Base-by-base conservation (phyloP, 352 stramenopile genomes). In the Phytophthora hybrid region DNA sequence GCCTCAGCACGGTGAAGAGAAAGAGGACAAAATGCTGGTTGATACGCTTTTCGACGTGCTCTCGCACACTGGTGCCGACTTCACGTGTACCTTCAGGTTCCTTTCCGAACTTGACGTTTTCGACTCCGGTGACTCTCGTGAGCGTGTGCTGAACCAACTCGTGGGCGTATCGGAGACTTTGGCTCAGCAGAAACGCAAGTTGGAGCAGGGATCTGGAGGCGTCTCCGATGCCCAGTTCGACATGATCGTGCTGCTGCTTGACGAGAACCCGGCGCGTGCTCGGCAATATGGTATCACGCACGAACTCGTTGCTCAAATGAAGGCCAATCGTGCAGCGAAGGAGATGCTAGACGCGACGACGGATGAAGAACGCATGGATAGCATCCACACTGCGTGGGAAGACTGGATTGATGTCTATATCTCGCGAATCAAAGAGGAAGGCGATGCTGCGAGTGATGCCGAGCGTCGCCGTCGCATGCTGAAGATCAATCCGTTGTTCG, bases 191-290 rank as follows among this genome's bases (percentile, higher is more conserved):
- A 93, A 88, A 66, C 79, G 81, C n/a, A 85, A 88, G 37, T 52
- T 85, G 44, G 72, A 74, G 37, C 52, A 65, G 34, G 58, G 72
- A 65, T 72, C 54, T 14, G 73, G 76, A 29, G 82, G 77, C n/a
- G 84, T 97, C 59, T 87, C 91, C 8, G 80, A 93, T 46, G 77
- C 73, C n/a, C 91, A 97, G 69, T 86, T 89, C 44, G 74, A 93
- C 56, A 92, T 86, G 69, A 80, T 97, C 23, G 72, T 78, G 61
- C 66, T 80, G 57, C 61, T 97, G 39, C 59, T 96, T 11, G 63
- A 80, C 64, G 82, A 89, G 46, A 90, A 86, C 34, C 89, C 90
- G 1, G 66, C 66, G 23, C 81, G 87, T 68, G 91, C 92, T 44
- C 74, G 75, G 29, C 74, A 85, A 69, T 97, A 95, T 61, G 91